These are phyloP conservation scores for Fomes fomentarius DNA, from an alignment of 1,284 basidiomycete species.

Conservation along the genomic window DNA sequence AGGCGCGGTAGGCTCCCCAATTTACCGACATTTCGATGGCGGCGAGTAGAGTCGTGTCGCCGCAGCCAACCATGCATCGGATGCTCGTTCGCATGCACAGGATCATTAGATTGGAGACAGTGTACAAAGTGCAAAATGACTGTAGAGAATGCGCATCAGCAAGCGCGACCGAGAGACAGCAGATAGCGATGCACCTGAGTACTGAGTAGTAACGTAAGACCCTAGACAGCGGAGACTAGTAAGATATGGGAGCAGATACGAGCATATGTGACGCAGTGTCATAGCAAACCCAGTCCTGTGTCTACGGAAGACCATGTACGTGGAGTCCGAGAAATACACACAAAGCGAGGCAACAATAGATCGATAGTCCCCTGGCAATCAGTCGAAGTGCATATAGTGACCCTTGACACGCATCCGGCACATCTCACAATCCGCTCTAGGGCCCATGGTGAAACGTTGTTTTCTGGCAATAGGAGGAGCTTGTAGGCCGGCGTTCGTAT, in stretches of 20 bases:
- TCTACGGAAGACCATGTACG: not conserved
- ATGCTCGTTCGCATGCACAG: too few relatives aligned
- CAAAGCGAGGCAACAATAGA: not conserved
- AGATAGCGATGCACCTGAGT: not conserved
- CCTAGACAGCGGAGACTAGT: not conserved
- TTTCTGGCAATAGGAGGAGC: constrained; percentile 9
- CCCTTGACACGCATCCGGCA: constrained; percentile 70
- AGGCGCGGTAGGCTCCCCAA: too few relatives aligned
- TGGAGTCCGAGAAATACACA: not conserved
- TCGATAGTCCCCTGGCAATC: too few relatives aligned
- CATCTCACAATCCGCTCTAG: constrained; percentile 70
- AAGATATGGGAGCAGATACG: not conserved
- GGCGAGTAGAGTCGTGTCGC: too few relatives aligned
- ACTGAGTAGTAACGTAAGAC: not conserved
- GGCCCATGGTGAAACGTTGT: constrained; percentile 69
- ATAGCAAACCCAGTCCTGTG: not conserved
- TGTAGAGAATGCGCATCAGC: not conserved
- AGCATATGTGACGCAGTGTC: not conserved
- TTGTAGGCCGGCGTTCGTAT: not conserved
- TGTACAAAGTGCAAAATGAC: not conserved
- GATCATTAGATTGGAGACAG: too few relatives aligned
- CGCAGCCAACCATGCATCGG: too few relatives aligned
- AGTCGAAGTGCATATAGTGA: constrained; percentile 72
- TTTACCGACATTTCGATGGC: too few relatives aligned
- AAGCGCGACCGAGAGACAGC: not conserved